Evolutionary conservation across 2,329 filamentous ascomycete species (phyloP).

Genomic region (Ophiostoma angusticollis): DNA sequence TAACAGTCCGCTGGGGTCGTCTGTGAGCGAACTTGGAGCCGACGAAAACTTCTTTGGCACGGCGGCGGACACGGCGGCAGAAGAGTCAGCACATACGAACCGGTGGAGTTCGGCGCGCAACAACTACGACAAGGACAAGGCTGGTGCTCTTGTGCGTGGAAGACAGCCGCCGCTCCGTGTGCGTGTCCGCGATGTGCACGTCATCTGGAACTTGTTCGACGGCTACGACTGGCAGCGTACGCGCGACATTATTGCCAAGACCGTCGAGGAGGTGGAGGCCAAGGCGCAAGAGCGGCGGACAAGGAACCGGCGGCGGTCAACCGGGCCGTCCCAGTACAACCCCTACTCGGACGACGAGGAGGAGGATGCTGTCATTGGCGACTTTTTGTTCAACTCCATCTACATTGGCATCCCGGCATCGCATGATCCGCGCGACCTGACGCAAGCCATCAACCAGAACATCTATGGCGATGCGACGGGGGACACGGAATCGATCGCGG

Average conservation of each 20-base stretch:
- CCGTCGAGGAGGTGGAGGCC: constrained; percentile 75
- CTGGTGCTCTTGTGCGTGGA: constrained; percentile 14
- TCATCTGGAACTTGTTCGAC: constrained; percentile 97
- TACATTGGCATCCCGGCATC: constrained; percentile 89
- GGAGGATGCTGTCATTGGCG: constrained; percentile 76
- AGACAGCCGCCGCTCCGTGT: constrained; percentile 53
- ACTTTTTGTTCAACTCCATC: constrained; percentile 96
- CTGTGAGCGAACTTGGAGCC: constrained; percentile 17
- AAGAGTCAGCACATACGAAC: constrained; percentile 27
- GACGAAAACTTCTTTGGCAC: constrained; percentile 59
- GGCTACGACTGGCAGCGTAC: constrained; percentile 94
- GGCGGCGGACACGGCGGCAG: constrained; percentile 42
- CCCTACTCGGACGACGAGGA: constrained; percentile 50
- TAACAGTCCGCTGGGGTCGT: constrained; percentile 14
- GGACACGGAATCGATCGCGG: constrained; percentile 65
- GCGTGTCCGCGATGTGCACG: constrained; percentile 70
- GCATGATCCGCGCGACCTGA: constrained; percentile 68
- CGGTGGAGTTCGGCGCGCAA: constrained; percentile 71
- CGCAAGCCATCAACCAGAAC: constrained; percentile 74
- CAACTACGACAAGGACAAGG: constrained; percentile 55
- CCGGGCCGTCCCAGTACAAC: constrained; percentile 30
- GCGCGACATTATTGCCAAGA: constrained; percentile 71
- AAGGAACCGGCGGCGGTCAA: constrained; percentile 42
- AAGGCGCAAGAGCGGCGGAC: constrained; percentile 65
- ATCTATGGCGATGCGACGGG: constrained; percentile 67